These are phyloP conservation scores for Dactylellina sp. DNA, from an alignment of 2,329 filamentous ascomycete species.

Conservation along the genomic window DNA sequence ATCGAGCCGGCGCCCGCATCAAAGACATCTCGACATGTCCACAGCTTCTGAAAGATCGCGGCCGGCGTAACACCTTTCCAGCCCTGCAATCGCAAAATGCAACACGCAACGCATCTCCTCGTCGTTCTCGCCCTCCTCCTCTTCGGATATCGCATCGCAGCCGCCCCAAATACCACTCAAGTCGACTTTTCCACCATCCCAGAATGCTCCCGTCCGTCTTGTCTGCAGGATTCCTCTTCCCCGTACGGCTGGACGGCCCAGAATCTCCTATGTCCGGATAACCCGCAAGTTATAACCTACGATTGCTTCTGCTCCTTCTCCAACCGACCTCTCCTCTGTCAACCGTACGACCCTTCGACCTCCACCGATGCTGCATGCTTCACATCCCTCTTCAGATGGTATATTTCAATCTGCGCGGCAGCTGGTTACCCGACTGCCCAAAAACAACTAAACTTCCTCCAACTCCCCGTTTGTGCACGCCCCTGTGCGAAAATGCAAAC, in stretches of 20 bases:
- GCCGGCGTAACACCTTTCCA: too few species aligned
- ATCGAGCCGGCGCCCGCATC: too few species aligned
- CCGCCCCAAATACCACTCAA: conserved; percentile 7
- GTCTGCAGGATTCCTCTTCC: conserved; percentile 5
- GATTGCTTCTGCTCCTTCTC: conserved; percentile 34
- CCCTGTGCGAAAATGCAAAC: conserved; percentile 20
- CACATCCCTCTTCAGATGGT: conserved; percentile 22
- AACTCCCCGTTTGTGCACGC: conserved; percentile 27
- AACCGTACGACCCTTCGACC: conserved; percentile 38
- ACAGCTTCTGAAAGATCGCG: too few species aligned
- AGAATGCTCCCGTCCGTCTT: conserved; percentile 13
- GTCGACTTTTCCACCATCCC: conserved; percentile 40
- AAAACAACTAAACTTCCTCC: conserved; percentile 16
- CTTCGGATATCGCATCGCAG: not conserved
- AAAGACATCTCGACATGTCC: too few species aligned
- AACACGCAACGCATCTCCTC: conserved; percentile 44
- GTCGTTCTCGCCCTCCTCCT: not conserved
- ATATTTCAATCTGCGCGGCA: conserved; percentile 4
- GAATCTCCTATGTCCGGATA: conserved; percentile 24
- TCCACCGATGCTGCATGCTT: conserved; percentile 17
- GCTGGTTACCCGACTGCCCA: conserved; percentile 1
- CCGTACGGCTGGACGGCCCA: conserved; percentile 23
- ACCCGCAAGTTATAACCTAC: not conserved
- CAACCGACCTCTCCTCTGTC: conserved; percentile 33
- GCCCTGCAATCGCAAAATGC: conserved; percentile 26